Percentiles rank a stretch among this genome's conserved stretches.
Evolutionary conservation across 148 eudicot genomes (phyloP).

Genomic region (Cornus controversa): DNA sequence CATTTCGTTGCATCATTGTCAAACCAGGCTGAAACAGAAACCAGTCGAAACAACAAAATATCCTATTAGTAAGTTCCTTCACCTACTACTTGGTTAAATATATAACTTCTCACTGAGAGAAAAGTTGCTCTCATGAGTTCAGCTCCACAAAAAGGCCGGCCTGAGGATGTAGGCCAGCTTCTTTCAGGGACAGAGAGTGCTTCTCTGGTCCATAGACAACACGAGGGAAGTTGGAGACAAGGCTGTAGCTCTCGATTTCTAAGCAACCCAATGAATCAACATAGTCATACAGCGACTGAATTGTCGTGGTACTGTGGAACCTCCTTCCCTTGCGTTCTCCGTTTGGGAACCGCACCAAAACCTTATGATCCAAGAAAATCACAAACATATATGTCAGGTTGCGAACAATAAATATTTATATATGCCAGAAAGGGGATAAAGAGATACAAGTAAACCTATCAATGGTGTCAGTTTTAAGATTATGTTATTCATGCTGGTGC

Average conservation of each 20-base stretch:
- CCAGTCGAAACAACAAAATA: not conserved
- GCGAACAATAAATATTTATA: not conserved
- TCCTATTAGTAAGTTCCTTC: conserved; percentile 1
- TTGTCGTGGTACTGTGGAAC: conserved; percentile 58
- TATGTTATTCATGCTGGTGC: not conserved
- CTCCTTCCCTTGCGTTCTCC: conserved; percentile 89
- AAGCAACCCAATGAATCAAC: conserved; percentile 90
- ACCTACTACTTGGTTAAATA: not conserved
- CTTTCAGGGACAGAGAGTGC: conserved; percentile 63
- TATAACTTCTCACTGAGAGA: not conserved
- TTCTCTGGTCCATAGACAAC: conserved; percentile 77
- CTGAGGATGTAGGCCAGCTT: conserved; percentile 94
- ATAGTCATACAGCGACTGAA: conserved; percentile 85
- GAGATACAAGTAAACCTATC: not conserved
- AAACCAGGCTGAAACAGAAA: conserved; percentile 2
- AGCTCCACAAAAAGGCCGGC: conserved; percentile 92
- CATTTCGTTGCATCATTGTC: not conserved
- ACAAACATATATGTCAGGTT: not conserved
- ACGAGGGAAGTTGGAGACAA: conserved; percentile 91
- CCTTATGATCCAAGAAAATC: conserved; percentile 37
- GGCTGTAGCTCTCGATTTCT: conserved; percentile 64
- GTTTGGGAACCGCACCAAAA: conserved; percentile 84
- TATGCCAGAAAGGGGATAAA: not conserved
- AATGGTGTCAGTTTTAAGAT: not conserved
- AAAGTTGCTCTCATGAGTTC: conserved; percentile 41